These are phyloP conservation scores for Boletus eberwhitei DNA, from an alignment of 768 basidiomycete genomes.

Conservation along the genomic window DNA sequence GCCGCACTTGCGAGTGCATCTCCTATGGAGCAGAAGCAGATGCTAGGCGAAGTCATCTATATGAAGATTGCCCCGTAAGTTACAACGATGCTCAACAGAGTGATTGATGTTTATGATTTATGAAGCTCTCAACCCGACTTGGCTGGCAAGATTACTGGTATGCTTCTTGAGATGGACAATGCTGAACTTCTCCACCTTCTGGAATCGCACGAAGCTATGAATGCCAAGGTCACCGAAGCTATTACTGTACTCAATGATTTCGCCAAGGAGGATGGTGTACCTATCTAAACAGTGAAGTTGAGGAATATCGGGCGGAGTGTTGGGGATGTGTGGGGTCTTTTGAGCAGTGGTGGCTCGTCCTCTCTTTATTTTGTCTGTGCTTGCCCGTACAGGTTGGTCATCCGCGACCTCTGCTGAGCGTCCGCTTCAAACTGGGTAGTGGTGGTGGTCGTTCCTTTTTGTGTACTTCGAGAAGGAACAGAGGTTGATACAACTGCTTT, in stretches of 20 bases:
- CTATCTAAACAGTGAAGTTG: neutral
- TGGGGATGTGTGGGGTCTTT: constrained; percentile 21
- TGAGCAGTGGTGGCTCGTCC: constrained; percentile 49
- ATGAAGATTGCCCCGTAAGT: constrained; percentile 81
- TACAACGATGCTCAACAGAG: neutral
- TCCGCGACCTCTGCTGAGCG: constrained; percentile 39
- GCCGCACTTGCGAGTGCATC: constrained; percentile 56
- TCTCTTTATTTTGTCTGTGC: constrained; percentile 39
- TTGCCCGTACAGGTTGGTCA: constrained; percentile 35
- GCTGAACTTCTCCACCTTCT: constrained; percentile 85
- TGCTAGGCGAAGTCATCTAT: constrained; percentile 96
- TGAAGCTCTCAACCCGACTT: constrained; percentile 80
- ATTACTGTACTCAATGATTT: constrained; percentile 86
- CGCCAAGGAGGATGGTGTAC: constrained; percentile 40
- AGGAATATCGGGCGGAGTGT: neutral
- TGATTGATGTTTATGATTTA: constrained; percentile 8
- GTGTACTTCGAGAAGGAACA: constrained; percentile 51
- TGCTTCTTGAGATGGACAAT: constrained; percentile 99
- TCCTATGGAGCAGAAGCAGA: constrained; percentile 94
- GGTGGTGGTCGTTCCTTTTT: constrained; percentile 53
- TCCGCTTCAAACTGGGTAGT: constrained; percentile 39
- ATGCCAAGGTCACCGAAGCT: constrained; percentile 89
- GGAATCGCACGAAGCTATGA: constrained; percentile 78
- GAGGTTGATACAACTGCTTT: constrained; percentile 56
- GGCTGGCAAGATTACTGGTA: constrained; percentile 98